Evolutionary conservation across 2,329 filamentous ascomycete genomes (phyloP).

Genomic region (Cercospora sesami): DNA sequence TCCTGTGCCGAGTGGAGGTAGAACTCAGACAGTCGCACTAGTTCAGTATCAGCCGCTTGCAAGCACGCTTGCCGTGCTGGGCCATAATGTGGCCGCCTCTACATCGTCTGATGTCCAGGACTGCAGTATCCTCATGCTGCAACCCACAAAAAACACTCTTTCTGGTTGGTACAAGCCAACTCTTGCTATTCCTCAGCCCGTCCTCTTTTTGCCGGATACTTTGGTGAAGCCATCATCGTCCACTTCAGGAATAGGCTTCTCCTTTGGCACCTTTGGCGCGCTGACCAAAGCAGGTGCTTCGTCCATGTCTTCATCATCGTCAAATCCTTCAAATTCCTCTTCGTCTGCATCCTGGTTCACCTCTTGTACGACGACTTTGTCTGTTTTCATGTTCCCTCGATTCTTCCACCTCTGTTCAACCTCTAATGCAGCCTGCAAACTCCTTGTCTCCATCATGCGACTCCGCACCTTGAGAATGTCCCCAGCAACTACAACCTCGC

Average conservation of each 20-base stretch:
- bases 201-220: constrained; percentile 43
- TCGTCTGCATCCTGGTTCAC: constrained; percentile 56
- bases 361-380: constrained; percentile 60
- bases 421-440: constrained; percentile 80
- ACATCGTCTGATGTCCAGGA: not conserved
- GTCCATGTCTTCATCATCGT: constrained; percentile 56
- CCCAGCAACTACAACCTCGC: constrained; percentile 69
- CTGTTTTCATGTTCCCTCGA: constrained; percentile 61
- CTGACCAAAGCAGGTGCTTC: constrained; percentile 64
- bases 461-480: constrained; percentile 68
- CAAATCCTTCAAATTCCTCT: constrained; percentile 50
- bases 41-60: not conserved
- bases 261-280: constrained; percentile 43
- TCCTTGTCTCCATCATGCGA: constrained; percentile 65
- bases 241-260: constrained; percentile 61
- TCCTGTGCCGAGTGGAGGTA: not conserved
- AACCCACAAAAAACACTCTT: no score
- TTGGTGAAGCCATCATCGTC: constrained; percentile 46
- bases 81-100: not conserved
- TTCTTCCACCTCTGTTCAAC: constrained; percentile 72
- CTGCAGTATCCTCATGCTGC: not conserved
- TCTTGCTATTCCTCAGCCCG: constrained; percentile 2
- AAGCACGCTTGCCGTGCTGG: not conserved
- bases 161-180: not conserved
- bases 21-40: not conserved